Conservation (phyloP, 768 basidiomycete genomes). For the Naganishia vaughanmartiniae region DNA sequence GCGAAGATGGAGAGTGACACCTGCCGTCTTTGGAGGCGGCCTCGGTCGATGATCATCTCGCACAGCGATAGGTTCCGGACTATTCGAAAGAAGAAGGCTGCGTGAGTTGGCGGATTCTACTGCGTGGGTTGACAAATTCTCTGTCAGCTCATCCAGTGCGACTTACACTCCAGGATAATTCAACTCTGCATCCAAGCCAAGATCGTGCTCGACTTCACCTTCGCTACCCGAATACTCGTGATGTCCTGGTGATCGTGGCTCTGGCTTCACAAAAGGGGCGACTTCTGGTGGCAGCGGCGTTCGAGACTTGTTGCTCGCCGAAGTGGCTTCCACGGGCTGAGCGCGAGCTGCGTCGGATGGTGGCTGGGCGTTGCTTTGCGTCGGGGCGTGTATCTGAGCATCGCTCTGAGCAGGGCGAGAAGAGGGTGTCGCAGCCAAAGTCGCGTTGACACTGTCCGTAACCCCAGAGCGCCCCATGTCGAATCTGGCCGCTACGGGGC, state of each 20-base stretch:
- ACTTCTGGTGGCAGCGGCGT: not conserved
- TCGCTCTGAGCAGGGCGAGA: not conserved
- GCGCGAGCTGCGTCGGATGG: not conserved
- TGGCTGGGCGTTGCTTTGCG: not conserved
- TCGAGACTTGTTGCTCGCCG: not conserved
- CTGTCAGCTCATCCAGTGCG: no score
- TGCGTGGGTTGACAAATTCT: no score
- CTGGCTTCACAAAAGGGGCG: not conserved
- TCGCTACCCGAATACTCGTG: conserved; percentile 8
- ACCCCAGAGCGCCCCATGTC: not conserved
- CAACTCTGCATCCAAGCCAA: conserved; percentile 12
- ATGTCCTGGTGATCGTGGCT: not conserved
- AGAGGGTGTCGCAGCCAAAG: not conserved
- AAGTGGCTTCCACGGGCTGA: not conserved
- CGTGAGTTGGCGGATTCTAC: not conserved
- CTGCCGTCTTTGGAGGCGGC: not conserved
- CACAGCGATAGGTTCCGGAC: conserved; percentile 3
- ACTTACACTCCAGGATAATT: not conserved
- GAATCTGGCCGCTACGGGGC: not conserved
- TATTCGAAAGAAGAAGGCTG: not conserved
- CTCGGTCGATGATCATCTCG: not conserved
- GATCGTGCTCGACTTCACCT: conserved; percentile 25
- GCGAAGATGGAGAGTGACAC: conserved; percentile 8
- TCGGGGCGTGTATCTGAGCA: not conserved
- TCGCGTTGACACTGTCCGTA: not conserved